These are phyloP conservation scores for Sclerotinia spermophila DNA, from an alignment of 2,329 filamentous ascomycete genomes.

Conservation along the genomic window DNA sequence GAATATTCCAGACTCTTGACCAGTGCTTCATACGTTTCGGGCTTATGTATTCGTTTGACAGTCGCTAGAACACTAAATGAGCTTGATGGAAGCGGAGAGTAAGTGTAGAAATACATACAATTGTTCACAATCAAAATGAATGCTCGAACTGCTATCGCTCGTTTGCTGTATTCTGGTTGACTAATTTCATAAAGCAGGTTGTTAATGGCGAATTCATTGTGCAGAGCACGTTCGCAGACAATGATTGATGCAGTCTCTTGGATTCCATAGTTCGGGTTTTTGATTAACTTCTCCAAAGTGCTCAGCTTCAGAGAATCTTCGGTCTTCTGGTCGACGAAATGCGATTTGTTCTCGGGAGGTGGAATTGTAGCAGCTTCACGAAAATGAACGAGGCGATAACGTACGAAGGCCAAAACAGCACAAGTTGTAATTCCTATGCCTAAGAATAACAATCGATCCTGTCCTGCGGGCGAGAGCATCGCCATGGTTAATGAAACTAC, in stretches of 20 bases:
- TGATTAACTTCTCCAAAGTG: slow-evolving; percentile 64
- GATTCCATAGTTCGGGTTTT: slow-evolving; percentile 70
- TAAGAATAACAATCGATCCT: slow-evolving; percentile 32
- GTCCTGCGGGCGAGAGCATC: slow-evolving; percentile 30
- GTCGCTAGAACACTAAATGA: slow-evolving; percentile 24
- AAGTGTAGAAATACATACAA: slow-evolving; percentile 35
- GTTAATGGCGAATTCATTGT: slow-evolving; percentile 52
- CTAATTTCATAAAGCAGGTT: slow-evolving; percentile 57
- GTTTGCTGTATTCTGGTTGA: slow-evolving; percentile 54
- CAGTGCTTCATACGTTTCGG: slow-evolving; percentile 44
- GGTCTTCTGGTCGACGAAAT: slow-evolving; percentile 71
- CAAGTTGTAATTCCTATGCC: slow-evolving; percentile 50
- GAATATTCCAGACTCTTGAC: slow-evolving; percentile 59
- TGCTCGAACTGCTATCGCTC: slow-evolving; percentile 54
- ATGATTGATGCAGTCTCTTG: slow-evolving; percentile 63
- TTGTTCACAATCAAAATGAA: slow-evolving; percentile 53
- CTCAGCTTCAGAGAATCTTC: slow-evolving; percentile 65
- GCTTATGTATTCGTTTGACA: slow-evolving; percentile 30
- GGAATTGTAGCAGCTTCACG: slow-evolving; percentile 65
- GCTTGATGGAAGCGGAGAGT: neutral
- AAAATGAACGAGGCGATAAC: slow-evolving; percentile 55
- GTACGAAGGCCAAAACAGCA: slow-evolving; percentile 54
- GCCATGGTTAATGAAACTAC: slow-evolving; percentile 32
- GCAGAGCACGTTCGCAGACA: slow-evolving; percentile 53
- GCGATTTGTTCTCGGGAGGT: slow-evolving; percentile 59